Conservation (phyloP, 306 rosid genomes). For the Hippophae tibetana region DNA sequence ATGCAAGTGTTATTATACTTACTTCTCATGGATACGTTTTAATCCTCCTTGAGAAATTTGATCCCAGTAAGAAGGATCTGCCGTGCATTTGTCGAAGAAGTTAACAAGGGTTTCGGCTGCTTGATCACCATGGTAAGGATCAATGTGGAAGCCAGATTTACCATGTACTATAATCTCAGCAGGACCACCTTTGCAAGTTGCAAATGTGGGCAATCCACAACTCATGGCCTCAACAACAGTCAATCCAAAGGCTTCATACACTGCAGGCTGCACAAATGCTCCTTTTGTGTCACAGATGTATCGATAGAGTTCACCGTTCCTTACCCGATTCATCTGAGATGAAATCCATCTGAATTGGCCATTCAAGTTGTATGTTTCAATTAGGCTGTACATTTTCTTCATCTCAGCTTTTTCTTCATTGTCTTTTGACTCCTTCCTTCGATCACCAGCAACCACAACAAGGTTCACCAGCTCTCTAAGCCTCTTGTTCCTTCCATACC, state of each 20-base stretch:
- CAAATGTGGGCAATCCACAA: conserved; percentile 92
- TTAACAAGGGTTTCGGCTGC: conserved; percentile 81
- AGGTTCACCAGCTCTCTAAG: conserved; percentile 90
- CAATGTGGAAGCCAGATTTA: conserved; percentile 88
- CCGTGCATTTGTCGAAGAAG: conserved; percentile 68
- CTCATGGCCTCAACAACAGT: conserved; percentile 99
- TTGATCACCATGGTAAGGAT: conserved; percentile 83
- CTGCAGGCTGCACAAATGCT: conserved; percentile 96
- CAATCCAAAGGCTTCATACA: conserved; percentile 90
- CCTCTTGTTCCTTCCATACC: conserved; percentile 80
- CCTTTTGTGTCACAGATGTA: conserved; percentile 74
- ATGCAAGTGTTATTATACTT: conserved; percentile 14
- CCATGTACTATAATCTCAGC: conserved; percentile 93
- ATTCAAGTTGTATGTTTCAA: conserved; percentile 76
- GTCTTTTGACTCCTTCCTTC: conserved; percentile 95
- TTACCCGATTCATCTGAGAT: conserved; percentile 88
- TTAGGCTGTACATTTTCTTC: conserved; percentile 75
- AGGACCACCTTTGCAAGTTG: conserved; percentile 94
- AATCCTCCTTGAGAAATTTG: conserved; percentile 68
- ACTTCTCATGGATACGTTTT: conserved; percentile 83
- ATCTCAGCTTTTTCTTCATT: conserved; percentile 85
- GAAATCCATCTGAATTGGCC: conserved; percentile 98
- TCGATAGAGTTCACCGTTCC: conserved; percentile 93
- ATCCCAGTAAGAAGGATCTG: conserved; percentile 82
- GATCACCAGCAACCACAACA: conserved; percentile 88